A percentile compares a stretch with the other conserved stretches of the same genome.
Conservation (phyloP, 2,329 filamentous ascomycete species). For the Gnomoniopsis sp. region DNA sequence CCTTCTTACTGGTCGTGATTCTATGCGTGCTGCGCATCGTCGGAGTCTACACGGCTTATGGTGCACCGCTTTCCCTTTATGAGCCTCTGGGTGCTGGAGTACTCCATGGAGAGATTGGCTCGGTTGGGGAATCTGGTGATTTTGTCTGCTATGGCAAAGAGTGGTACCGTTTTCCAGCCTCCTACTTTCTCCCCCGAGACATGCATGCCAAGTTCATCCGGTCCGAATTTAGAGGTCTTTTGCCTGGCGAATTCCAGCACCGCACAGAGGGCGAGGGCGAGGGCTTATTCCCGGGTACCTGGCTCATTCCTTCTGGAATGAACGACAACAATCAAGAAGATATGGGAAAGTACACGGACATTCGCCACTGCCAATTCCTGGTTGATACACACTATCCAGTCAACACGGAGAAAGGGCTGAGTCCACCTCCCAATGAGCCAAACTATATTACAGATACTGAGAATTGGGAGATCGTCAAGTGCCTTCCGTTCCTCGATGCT, state of each 20-base stretch:
- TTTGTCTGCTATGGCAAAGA: constrained; percentile 90
- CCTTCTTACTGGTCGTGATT: constrained; percentile 42
- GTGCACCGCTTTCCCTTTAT: constrained; percentile 73
- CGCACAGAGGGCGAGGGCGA: constrained; percentile 62
- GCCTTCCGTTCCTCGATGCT: constrained; percentile 77
- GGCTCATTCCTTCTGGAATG: constrained; percentile 77
- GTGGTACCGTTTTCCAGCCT: constrained; percentile 96
- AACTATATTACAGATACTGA: constrained; percentile 70
- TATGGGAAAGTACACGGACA: constrained; percentile 76
- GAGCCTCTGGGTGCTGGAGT: constrained; percentile 58
- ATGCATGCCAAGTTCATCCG: constrained; percentile 87
- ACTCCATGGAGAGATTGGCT: constrained; percentile 36
- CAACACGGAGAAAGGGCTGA: constrained; percentile 30
- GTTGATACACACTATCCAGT: constrained; percentile 81
- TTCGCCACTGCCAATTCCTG: constrained; percentile 74
- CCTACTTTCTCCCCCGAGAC: constrained; percentile 81
- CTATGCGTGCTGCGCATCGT: constrained; percentile 51
- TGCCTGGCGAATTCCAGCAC: constrained; percentile 88
- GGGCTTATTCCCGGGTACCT: constrained; percentile 78
- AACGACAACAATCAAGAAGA: constrained; percentile 92
- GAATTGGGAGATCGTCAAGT: constrained; percentile 76
- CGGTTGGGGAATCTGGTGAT: constrained; percentile 57
- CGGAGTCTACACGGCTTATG: constrained; percentile 78
- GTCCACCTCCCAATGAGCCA: constrained; percentile 67
- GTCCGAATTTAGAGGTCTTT: constrained; percentile 82